Base-by-base conservation (phyloP, 192 early-diverging fungal genomes). In the Entomortierella parvispora region DNA sequence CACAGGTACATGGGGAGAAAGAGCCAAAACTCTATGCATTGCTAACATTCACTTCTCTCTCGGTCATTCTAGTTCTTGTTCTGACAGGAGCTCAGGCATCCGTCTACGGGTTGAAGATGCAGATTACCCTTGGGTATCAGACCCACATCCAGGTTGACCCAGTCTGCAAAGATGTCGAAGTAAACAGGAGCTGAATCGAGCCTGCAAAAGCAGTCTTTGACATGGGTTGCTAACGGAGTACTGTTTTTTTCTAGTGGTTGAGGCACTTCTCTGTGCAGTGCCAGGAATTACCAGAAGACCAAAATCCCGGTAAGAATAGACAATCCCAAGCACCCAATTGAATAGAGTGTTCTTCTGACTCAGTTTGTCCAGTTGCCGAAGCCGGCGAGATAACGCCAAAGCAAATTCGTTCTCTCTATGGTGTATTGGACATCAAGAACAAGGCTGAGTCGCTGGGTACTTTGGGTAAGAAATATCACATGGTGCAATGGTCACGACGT, bases 91-190 rank as follows among this genome's bases (percentile, higher is more conserved):
- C 74, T 0, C 74, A 77, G 20, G 53, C 57, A 2, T 56, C 60
- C 2, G 37, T 77, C 29, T 77, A 68, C 49, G 58, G 23, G 0
- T 48, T 49, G 34, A 62, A 64, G 45, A 60, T 55, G 14, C 74
- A 77, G 33, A 77, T 77, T 15, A 64, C 63, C 6, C 15, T 68
- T 2, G 59, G 65, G 0, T 77, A 52, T 44, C 65, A 68, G 11
- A 42, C 74, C 18, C 66, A 68, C 33, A 64, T 77, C 18, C 74
- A 77, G 23, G 54, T 77, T 15, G 50, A 77, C 20, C 74, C 74
- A 0, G 12, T 51, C 4, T 77, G 74, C 66, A 77, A 77, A 49
- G 68, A 68, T 10, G 49, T 77, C 6, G 74, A 77, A 61, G 74
- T 68, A 61, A 47, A n/a, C n/a, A n/a, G n/a, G n/a, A n/a, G n/a